Conservation (phyloP, 1,284 basidiomycete species). For the Rugiboletus extremiorientalis region DNA sequence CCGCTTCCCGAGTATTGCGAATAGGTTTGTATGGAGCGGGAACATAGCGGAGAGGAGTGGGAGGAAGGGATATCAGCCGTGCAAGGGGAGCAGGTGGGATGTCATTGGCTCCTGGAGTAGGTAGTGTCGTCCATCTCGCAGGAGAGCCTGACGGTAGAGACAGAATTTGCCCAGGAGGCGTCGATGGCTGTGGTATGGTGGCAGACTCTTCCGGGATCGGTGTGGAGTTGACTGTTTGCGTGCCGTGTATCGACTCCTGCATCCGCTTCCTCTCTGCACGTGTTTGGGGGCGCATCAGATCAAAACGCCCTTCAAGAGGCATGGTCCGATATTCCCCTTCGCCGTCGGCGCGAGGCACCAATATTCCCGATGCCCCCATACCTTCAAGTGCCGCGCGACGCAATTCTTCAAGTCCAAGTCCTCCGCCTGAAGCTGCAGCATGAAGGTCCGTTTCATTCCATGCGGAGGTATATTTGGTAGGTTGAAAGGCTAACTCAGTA, state of each 20-base stretch:
- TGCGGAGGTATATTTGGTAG: slow-evolving; percentile 25
- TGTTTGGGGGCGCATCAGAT: slow-evolving; percentile 71
- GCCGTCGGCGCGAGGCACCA: slow-evolving; percentile 11
- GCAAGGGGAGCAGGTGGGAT: slow-evolving; percentile 42
- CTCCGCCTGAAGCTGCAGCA: slow-evolving; percentile 25
- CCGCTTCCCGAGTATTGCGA: slow-evolving; percentile 20
- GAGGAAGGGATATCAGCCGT: slow-evolving; percentile 33
- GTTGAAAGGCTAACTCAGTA: slow-evolving; percentile 54
- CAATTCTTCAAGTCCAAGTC: slow-evolving; percentile 67
- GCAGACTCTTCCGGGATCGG: slow-evolving; percentile 5
- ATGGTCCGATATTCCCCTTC: slow-evolving; percentile 34
- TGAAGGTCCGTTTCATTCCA: slow-evolving; percentile 40
- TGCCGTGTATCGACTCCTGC: neutral
- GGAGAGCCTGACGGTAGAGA: slow-evolving; percentile 25
- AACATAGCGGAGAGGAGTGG: slow-evolving; percentile 28
- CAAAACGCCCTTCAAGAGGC: slow-evolving; percentile 84
- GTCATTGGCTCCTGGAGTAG: slow-evolving; percentile 61
- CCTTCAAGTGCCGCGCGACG: slow-evolving; percentile 57
- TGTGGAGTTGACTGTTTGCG: slow-evolving; percentile 7
- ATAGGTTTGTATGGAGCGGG: slow-evolving; percentile 13
- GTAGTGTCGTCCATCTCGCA: slow-evolving; percentile 41
- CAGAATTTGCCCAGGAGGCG: slow-evolving; percentile 24
- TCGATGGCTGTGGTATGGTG: slow-evolving; percentile 21
- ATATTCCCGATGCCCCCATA: slow-evolving; percentile 19
- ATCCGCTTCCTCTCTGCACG: slow-evolving; percentile 31